Evolutionary conservation across 495 filamentous ascomycete genomes (phyloP), one percentile per base, ranked within the genome.

Genomic region (Penicillium argentinense): DNA sequence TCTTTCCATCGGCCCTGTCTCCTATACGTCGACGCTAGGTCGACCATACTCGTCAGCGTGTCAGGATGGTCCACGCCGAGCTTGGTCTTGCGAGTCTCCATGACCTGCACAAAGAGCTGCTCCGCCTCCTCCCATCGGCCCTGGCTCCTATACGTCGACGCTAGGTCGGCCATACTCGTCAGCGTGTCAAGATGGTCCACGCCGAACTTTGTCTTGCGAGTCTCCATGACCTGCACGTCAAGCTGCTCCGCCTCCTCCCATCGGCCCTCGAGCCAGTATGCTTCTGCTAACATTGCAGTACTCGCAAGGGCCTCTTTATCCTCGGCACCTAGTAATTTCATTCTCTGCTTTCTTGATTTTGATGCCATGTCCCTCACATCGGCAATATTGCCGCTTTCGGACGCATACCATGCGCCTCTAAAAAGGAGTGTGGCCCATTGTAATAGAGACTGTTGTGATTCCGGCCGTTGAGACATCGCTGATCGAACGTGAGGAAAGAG

Each of bases 231-330:
- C 30, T 45, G 42, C 8, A 26, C 1, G 2, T 26, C 1, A 13
- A 45, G 27, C 53, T 62, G 56, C 4, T 62, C 25, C 5, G 25
- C 53, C 34, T 63, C 53, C 11, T 51, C 25, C 49, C 45, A 68
- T 5, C 57, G 56, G 16, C 60, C 60, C 38, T 62, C 56, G 12
- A 30, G 34, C 28, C 24, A 1, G 21, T 61, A 62, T n/a, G 43
- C 52, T 34, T 7, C 12, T 25, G 49, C 65, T 27, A 67, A 48
- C 23, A 58, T 56, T 18, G 11, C 6, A 9, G 44, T 54, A 30
- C 51, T 54, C 9, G 4, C 22, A 3, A 54, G n/a, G 11, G 39
- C 43, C 5, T 49, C 36, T 22, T 24, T 12, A 45, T 60, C 16
- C 27, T 62, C 48, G 1, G 14, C 22, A 9, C 59, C 54, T 11